Conservation (phyloP, 108 stramenopile genomes). For the Schizochytrium sp. region DNA sequence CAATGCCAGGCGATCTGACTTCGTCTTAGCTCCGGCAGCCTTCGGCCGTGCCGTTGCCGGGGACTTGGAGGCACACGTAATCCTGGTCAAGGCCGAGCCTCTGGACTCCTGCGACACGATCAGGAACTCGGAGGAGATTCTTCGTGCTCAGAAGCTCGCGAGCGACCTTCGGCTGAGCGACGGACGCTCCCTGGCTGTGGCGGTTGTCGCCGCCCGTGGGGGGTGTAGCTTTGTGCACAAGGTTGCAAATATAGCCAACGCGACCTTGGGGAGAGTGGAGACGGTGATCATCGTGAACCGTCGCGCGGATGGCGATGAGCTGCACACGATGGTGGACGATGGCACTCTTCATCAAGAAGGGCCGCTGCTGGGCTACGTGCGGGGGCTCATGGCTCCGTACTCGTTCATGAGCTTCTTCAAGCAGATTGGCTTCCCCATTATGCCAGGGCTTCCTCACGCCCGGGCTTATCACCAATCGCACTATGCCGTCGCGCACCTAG, state of each 20-base stretch:
- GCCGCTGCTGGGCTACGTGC: background rate
- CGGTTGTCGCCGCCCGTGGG: background rate
- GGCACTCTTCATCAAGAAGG: background rate
- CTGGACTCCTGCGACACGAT: slow-evolving; percentile 2
- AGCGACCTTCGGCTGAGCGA: background rate
- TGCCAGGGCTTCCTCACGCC: background rate
- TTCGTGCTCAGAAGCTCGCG: background rate
- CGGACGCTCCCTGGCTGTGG: background rate
- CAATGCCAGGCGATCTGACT: background rate
- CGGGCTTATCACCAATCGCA: background rate
- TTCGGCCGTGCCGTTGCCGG: background rate
- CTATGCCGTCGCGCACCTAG: background rate
- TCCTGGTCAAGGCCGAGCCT: slow-evolving; percentile 42
- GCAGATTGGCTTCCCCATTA: background rate
- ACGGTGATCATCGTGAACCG: background rate
- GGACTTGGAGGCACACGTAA: background rate
- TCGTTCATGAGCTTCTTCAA: background rate
- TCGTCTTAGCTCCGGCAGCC: slow-evolving; percentile 21
- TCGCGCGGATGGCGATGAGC: background rate
- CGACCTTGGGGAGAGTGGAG: background rate
- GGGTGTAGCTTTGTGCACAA: slow-evolving; percentile 45
- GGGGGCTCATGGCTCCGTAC: background rate
- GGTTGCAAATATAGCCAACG: slow-evolving; percentile 3
- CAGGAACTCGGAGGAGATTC: background rate
- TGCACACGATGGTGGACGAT: slow-evolving; percentile 37